Evolutionary conservation across 2,329 filamentous ascomycete genomes (phyloP).

Genomic region (Thelonectria blattea): DNA sequence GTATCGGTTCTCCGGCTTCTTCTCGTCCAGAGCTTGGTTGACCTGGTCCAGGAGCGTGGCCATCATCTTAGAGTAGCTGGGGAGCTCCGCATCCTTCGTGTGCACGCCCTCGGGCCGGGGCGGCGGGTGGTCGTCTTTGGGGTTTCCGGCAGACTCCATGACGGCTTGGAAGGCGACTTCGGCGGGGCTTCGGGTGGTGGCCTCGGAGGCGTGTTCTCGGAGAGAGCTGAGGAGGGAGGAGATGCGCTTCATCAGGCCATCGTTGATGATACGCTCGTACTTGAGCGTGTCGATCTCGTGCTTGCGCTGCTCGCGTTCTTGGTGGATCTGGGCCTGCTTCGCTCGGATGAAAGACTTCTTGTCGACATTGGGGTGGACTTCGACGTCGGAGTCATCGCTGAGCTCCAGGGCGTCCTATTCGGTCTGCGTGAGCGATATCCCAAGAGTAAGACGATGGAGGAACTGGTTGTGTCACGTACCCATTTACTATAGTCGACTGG

Average conservation of each 20-base stretch:
- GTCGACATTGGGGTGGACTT: conserved; percentile 98
- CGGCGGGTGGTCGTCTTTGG: conserved; percentile 76
- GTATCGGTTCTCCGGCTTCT: conserved; percentile 71
- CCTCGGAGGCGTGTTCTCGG: conserved; percentile 73
- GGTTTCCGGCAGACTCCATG: conserved; percentile 78
- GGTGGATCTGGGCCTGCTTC: conserved; percentile 96
- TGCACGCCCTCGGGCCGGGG: conserved; percentile 81
- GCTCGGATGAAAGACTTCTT: conserved; percentile 98
- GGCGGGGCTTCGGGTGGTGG: conserved; percentile 69
- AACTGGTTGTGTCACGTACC: conserved; percentile 50
- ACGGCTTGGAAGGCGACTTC: conserved; percentile 89
- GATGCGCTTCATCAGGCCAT: conserved; percentile 86
- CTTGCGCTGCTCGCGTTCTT: conserved; percentile 83
- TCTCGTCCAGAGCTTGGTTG: conserved; percentile 81
- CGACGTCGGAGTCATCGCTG: conserved; percentile 96
- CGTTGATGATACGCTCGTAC: conserved; percentile 92
- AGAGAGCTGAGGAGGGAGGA: conserved; percentile 77
- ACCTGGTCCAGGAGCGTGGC: conserved; percentile 93
- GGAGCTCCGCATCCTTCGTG: conserved; percentile 72
- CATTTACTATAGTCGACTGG: conserved; percentile 71
- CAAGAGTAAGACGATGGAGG: not conserved
- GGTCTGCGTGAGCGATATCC: conserved; percentile 19
- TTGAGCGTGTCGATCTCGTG: conserved; percentile 89
- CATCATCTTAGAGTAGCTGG: conserved; percentile 97
- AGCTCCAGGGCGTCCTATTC: conserved; percentile 86